Evolutionary conservation across 257 asterid species (phyloP), one percentile per base, ranked within the genome.

Genomic region (Solanum ossicruentum): DNA sequence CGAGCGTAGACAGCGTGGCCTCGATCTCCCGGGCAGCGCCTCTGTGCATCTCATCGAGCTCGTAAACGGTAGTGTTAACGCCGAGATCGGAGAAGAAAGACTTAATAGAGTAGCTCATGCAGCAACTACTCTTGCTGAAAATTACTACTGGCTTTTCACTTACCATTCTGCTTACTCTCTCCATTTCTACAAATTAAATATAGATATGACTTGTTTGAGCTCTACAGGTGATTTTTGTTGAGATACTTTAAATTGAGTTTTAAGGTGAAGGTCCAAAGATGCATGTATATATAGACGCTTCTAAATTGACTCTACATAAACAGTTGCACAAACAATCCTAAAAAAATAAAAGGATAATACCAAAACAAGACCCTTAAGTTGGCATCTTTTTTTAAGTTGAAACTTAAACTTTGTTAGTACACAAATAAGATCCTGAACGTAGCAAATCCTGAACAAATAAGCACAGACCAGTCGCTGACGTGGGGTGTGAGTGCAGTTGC

Each of bases 61-160:
- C 98, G 65, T 92, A 93, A 21, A 91, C 89, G 0, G 89, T 79
- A 0, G 94, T 91, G 71, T 95, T 87, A 0, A 91, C 98, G 0
- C 98, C 98, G 28, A 93, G 93, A 2, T 94, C 98, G 6, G 82
- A 56, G 16, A 95, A 88, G 86, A 95, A 95, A 56, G 97, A 84
- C 87, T 88, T 91, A 39, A 93, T 90, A 10, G 92, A 90, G 93
- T 93, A 90, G 85, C 97, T 89, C 79, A 95, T 95, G 92, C 96
- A 89, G 28, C 98, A 93, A 28, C 81, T 79, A 61, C 88, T 92
- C 91, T 90, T 89, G 93, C 98, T 93, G 81, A 95, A 95, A 86
- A 95, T 88, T 77, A 95, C 98, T 70, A 95, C 86, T 0, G 98
- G 97, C 86, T 91, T 89, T 41, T 95, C 93, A 1, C 90, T 81